Percentiles rank a stretch among this genome's conserved stretches.
Conservation (phyloP, 176 grass and related monocot species). For the Musa schizocarpa region DNA sequence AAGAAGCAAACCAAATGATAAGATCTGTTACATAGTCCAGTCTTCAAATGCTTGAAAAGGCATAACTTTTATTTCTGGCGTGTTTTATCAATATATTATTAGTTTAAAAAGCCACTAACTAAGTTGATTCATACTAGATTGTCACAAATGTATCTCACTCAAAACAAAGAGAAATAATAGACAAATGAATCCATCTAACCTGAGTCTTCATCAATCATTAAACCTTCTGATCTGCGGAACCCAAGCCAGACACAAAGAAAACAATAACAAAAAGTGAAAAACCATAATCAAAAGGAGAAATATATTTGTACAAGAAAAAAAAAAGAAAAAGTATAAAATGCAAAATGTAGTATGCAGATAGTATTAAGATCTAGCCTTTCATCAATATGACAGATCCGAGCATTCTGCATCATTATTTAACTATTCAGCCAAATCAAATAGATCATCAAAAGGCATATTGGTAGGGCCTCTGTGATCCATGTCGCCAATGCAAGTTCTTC, state of each 20-base stretch:
- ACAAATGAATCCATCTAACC: background rate
- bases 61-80: too few species aligned
- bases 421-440: background rate
- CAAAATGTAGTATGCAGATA: background rate
- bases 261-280: background rate
- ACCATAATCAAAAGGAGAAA: background rate
- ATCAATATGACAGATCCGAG: too few species aligned
- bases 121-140: background rate
- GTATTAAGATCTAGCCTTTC: too few species aligned
- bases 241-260: background rate
- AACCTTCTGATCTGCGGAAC: background rate
- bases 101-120: background rate
- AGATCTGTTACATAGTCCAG: background rate
- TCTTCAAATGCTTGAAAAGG: slow-evolving; percentile 1
- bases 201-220: too few species aligned
- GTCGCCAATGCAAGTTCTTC: background rate
- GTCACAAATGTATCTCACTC: background rate
- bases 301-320: background rate
- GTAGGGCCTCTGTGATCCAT: background rate
- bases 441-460: background rate
- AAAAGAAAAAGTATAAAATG: background rate
- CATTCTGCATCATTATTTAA: background rate
- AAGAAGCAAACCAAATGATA: background rate
- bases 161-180: background rate
- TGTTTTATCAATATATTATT: too few species aligned